Base-by-base conservation (phyloP, 768 basidiomycete genomes). In the Naganishia kalamii region DNA sequence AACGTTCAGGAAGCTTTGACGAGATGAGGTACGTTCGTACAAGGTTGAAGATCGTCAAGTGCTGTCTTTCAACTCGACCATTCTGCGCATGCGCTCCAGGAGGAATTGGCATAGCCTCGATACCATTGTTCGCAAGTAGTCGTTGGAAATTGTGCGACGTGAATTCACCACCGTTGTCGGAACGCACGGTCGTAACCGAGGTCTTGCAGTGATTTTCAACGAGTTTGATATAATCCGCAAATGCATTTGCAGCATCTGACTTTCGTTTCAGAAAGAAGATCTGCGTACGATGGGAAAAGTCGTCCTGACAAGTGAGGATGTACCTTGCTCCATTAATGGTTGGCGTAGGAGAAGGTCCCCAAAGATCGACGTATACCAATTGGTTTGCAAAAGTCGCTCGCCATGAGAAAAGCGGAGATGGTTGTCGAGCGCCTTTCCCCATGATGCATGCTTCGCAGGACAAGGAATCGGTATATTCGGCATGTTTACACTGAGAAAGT, bases 141-240 rank as follows among this genome's bases (percentile, higher is more conserved):
- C 43, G 17, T 13, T 33, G 30, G 35, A 52, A 68, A n/a, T 25
- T 51, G 19, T 33, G 41, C 21, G 50, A 63, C 27, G 43, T 67
- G 61, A 68, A 70, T 40, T 68, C 67, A 25, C 67, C 69, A 44
- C 67, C 69, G 27, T 62, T 62, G 37, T 68, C 69, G n/a, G n/a
- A n/a, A n/a, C n/a, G n/a, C n/a, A n/a, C n/a, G n/a, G n/a, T n/a
- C n/a, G n/a, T n/a, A n/a, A n/a, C 25, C 41, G 62, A 63, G 8
- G 29, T 17, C 10, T 44, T 43, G 11, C 27, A 27, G 46, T 63
- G 54, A 15, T 60, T 46, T n/a, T n/a, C n/a, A n/a, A n/a, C n/a
- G n/a, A n/a, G n/a, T n/a, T n/a, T n/a, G n/a, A n/a, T n/a, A n/a
- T 48, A 23, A 51, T 67, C 11, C 19, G 32, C 6, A 35, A 35